Base-by-base conservation (phyloP, 2,329 filamentous ascomycete species). In the Ambrosiella xylebori region DNA sequence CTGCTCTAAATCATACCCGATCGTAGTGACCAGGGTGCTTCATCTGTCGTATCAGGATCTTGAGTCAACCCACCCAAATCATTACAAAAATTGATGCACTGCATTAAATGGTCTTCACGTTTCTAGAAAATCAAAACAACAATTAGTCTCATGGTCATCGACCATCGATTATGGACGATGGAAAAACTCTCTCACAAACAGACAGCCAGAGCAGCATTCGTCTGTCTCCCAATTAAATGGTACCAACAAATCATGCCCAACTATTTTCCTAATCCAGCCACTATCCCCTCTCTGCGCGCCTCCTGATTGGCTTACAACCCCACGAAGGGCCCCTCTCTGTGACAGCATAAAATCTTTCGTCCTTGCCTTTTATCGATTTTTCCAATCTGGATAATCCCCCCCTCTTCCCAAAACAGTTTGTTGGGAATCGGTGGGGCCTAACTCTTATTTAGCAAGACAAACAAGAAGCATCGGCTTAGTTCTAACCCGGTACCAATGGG, bases 381-480 rank as follows among this genome's bases (percentile, higher is more conserved):
- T 54, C 4, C 27, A 27, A 27, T 27, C 2, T 27, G 27, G 27
- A 27, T 27, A 27, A 27, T 27, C 27, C 27, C 27, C 27, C 27
- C 27, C 44, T 8, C 44, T 47, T 17, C 44, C 44, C n/a, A 47
- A 47, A 38, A 49, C 55, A 54, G 52, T 59, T 59, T 59, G 57
- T 59, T 59, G 57, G 57, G 57, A 59, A 49, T 27, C 12, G 35
- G 57, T 56, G 57, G 57, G 39, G 44, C 52, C 35, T 49, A 41
- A 44, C 36, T 35, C 39, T 8, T 7, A 6, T 41, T 56, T 50
- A 27, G 11, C 35, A 44, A 13, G 54, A 0, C 45, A 19, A 39
- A 40, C 19, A 19, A 13, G 44, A 51, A 39, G 15, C 45, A n/a
- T 40, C 57, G 57, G 57, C 35, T 41, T 59, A 59, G 47, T 8